Evolutionary conservation across 2,329 filamentous ascomycete genomes (phyloP), one percentile per base, ranked within the genome.

Genomic region (Ceratocystis harringtonii): DNA sequence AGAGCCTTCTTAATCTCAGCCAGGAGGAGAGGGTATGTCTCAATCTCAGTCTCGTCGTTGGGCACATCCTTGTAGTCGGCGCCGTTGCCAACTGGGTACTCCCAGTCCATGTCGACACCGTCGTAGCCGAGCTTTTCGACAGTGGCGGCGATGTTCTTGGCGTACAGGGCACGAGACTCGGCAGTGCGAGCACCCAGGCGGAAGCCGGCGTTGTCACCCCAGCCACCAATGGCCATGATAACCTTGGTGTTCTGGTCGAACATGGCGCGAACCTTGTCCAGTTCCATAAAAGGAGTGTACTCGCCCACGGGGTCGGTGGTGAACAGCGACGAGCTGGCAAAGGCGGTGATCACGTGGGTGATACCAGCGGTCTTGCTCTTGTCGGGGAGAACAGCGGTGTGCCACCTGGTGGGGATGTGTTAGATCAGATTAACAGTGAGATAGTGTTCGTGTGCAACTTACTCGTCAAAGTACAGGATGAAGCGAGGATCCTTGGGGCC

Each of bases 221-320:
- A 91, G 64, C 87, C 88, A 12, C 88, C 88, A 68, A 91, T 83
- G 25, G 88, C 86, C 50, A 90, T 78, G 76, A 87, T 80, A 22
- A 90, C 74, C 69, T 86, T 85, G 19, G 84, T 84, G 30, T 76
- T 77, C 0, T 73, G 67, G 7, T 74, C 73, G 67, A 86, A 83
- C 65, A 77, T 75, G 25, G 71, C 71, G 17, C 60, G 60, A 17
- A 66, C 22, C 17, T 63, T 36, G 12, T 12, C 70, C 1, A 85
- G 76, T 1, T 76, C 77, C 3, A 78, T 81, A 69, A 84, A 85
- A 5, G 85, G 72, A 0, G 80, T 78, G 74, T 79, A 84, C 2
- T 73, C 71, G 2, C 70, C 65, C 1, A 74, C 73, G 0, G 70
- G 67, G 25, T 58, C 52, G 52, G 25, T 58, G 67, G 82, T 82